Conservation (phyloP, 805 yeast genomes). For the Schwanniomyces vanrijiae region DNA sequence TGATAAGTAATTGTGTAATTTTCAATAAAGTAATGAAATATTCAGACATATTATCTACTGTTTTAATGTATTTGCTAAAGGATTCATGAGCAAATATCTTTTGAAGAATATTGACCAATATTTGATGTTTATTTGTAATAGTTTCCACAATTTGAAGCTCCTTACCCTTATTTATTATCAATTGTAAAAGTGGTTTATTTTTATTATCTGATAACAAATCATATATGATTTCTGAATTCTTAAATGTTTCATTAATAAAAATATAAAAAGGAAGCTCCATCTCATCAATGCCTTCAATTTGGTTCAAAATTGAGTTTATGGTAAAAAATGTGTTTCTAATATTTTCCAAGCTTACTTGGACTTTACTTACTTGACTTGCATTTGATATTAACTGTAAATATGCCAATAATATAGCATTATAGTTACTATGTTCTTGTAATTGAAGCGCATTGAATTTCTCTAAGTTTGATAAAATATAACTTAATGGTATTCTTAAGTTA, state of each 20-base stretch:
- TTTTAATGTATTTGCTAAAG: conserved; percentile 22
- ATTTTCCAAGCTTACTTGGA: conserved; percentile 7
- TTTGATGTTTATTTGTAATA: conserved; percentile 11
- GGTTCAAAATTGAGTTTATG: neutral
- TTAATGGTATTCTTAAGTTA: neutral
- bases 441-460: conserved; percentile 6
- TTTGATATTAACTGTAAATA: conserved; percentile 27
- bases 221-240: conserved; percentile 10
- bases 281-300: conserved; percentile 5
- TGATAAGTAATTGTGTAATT: conserved; percentile 33
- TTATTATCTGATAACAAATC: conserved; percentile 11
- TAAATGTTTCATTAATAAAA: conserved; percentile 7
- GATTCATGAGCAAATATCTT: conserved; percentile 29
- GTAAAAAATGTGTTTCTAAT: conserved; percentile 3
- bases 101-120: conserved; percentile 20
- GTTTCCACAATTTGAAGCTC: conserved; percentile 11
- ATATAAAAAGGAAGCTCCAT: conserved; percentile 7
- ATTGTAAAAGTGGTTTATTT: conserved; percentile 3
- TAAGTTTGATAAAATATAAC: conserved; percentile 5
- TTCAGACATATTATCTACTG: neutral
- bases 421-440: conserved; percentile 8
- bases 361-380: conserved; percentile 27
- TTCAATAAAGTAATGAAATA: conserved; percentile 16
- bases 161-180: conserved; percentile 8
- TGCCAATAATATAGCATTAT: conserved; percentile 12